Base-by-base conservation (phyloP, 2,329 filamentous ascomycete species). In the Microsporum audouinii region DNA sequence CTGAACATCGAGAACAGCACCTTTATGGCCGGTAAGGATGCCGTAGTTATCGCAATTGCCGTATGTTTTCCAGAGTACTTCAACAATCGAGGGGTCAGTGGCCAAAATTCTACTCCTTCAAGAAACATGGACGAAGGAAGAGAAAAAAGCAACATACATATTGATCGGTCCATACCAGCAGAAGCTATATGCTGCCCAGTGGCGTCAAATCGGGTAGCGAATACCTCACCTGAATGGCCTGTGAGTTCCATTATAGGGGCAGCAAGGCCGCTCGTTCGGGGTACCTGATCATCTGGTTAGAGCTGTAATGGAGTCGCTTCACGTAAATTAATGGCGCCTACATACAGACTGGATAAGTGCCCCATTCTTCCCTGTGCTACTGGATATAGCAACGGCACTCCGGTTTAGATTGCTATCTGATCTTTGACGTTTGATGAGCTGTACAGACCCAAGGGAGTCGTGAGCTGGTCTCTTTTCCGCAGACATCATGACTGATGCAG, bases 31-130 rank as follows among this genome's bases (percentile, higher is more conserved):
- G 6, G 80, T 90, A 59, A 99, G 79, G 33, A 89, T 78, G 63
- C 92, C 91, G 70, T 96, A 96, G 76, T 99, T 99, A 70, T 95
- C 89, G 77, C 92, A 96, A 68, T 90, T 83, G 69, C 91, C 92
- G 64, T 92, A 91, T 1, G 91, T 95, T 69, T 88, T 85, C 94
- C 94, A 99, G 34, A 99, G 82, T 76, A 97, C 89, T 95, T 63
- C 14, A 41, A 7, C 12, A 33, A 23, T 10, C 8, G 12, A 34
- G 38, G 8, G 8, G 43, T 62, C 45, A 59, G 39, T 8, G 29
- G 10, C n/a, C 17, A 45, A n/a, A 17, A 23, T 34, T 38, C 23
- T 56, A 7, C 27, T 45, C 29, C 41, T 7, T 33, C 17, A 31
- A 34, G 27, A 27, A 58, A n/a, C n/a, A 23, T 17, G n/a, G 17